Evolutionary conservation across 2,329 filamentous ascomycete species (phyloP), one percentile per base, ranked within the genome.

Genomic region (Dothiorella sarmentorum): DNA sequence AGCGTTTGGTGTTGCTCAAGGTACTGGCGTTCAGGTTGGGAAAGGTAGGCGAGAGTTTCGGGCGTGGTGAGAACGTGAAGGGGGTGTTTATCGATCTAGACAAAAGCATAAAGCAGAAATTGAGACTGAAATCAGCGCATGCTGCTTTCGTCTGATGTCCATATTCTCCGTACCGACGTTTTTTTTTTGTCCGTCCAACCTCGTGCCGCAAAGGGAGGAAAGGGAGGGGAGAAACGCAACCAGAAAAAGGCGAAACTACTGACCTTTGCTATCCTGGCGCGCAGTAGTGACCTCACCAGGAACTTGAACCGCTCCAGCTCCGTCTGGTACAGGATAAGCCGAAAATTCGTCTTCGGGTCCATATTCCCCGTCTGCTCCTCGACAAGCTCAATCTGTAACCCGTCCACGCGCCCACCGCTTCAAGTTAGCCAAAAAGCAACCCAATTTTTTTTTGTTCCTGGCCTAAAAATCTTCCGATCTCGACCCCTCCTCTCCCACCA

Each of bases 241-340:
- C 10, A 27, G 6, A 29, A 38, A 10, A 45, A 9, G n/a, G n/a
- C n/a, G n/a, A n/a, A n/a, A n/a, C n/a, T n/a, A 60, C 52, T 4
- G 18, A 90, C 89, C 82, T 99, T 97, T 56, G 89, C 85, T 59
- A 97, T 86, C n/a, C 94, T 82, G 9, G 89, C 86, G 56, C 95
- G 83, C 58, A 99, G 75, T 64, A 93, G 88, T 63, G 89, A 88
- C 61, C 94, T 83, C 17, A 97, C 83, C 20, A 99, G 81, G 69
- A 91, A 99, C 76, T 96, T 96, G 75, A 90, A 95, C 44, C 94
- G 82, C 72, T 97, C 92, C 57, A 99, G 83, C 76, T 99, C 94
- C 6, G 95, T 97, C 78, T 99, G 94, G 57, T 97, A 86, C 62
- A 99, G 88, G 49, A 97, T 96, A 68, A 97, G 86, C 61, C 86